Conservation (phyloP, 176 grass and related monocot species). For the Puya raimondii region DNA sequence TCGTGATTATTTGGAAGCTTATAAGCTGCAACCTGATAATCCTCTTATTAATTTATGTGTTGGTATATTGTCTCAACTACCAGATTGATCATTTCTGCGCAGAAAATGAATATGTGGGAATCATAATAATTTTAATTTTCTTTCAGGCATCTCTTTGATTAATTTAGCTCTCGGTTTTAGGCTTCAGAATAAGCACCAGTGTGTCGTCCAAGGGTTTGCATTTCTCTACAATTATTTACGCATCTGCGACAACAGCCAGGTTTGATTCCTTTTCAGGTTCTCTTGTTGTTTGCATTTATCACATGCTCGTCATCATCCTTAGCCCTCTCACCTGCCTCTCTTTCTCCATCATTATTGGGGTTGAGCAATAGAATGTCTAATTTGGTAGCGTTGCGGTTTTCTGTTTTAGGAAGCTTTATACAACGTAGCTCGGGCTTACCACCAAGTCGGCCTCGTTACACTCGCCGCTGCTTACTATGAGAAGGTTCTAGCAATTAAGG, state of each 20-base stretch:
- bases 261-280: constrained; percentile 8
- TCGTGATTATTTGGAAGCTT: constrained; percentile 84
- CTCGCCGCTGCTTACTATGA: constrained; percentile 72
- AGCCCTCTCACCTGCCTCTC: background rate
- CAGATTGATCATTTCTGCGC: background rate
- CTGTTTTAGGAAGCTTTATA: constrained; percentile 70
- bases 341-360: background rate
- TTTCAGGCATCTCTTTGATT: constrained; percentile 74
- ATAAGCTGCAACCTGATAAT: constrained; percentile 76
- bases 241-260: constrained; percentile 65
- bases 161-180: constrained; percentile 87
- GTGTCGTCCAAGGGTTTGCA: constrained; percentile 78
- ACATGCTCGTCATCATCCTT: background rate
- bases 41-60: constrained; percentile 85
- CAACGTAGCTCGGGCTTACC: constrained; percentile 77
- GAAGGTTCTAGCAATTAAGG: constrained; percentile 57
- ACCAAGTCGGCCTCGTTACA: constrained; percentile 79
- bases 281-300: background rate
- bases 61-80: constrained; percentile 26
- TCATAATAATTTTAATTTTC: constrained; percentile 14
- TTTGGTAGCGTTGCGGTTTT: constrained; percentile 10
- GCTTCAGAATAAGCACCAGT: constrained; percentile 89
- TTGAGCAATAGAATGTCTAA: background rate
- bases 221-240: constrained; percentile 65
- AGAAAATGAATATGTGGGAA: background rate